A percentile compares a stretch with the other conserved stretches of the same genome.
Evolutionary conservation across 2,329 filamentous ascomycete genomes (phyloP).

Genomic region (Amauroascus verrucosus): DNA sequence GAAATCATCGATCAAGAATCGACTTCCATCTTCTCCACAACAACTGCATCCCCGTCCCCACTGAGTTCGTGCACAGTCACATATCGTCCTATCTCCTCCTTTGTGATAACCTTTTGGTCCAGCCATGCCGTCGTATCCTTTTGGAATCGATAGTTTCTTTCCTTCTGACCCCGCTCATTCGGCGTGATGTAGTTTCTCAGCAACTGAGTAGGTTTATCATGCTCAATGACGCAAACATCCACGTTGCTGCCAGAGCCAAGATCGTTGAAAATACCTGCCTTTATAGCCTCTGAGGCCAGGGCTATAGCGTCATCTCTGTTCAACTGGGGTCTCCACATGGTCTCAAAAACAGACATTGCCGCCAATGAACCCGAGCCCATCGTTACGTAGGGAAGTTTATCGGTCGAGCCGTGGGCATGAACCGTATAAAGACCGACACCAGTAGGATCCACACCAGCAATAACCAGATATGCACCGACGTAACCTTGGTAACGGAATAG

Average conservation of each 20-base stretch:
- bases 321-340: constrained; percentile 75
- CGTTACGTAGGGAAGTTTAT: constrained; percentile 98
- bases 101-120: constrained; percentile 91
- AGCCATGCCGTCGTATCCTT: constrained; percentile 90
- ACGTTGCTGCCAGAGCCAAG: constrained; percentile 94
- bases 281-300: constrained; percentile 74
- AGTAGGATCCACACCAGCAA: constrained; percentile 92
- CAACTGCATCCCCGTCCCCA: constrained; percentile 51
- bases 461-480: constrained; percentile 95
- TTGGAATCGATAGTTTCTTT: constrained; percentile 83
- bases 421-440: constrained; percentile 94
- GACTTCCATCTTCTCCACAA: constrained; percentile 56
- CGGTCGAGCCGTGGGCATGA: constrained; percentile 93
- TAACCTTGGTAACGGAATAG: constrained; percentile 97
- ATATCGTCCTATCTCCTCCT: constrained; percentile 88
- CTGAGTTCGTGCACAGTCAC: constrained; percentile 81
- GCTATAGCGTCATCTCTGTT: constrained; percentile 71
- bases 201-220: constrained; percentile 79
- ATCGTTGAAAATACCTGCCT: constrained; percentile 98
- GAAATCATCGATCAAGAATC: constrained; percentile 33
- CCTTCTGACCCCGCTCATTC: constrained; percentile 82
- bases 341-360: constrained; percentile 97
- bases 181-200: constrained; percentile 88
- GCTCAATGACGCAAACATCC: constrained; percentile 89
- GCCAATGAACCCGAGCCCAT: constrained; percentile 96